These are phyloP conservation scores for Pezicula radicicola DNA, from an alignment of 2,329 filamentous ascomycete species.

Conservation along the genomic window DNA sequence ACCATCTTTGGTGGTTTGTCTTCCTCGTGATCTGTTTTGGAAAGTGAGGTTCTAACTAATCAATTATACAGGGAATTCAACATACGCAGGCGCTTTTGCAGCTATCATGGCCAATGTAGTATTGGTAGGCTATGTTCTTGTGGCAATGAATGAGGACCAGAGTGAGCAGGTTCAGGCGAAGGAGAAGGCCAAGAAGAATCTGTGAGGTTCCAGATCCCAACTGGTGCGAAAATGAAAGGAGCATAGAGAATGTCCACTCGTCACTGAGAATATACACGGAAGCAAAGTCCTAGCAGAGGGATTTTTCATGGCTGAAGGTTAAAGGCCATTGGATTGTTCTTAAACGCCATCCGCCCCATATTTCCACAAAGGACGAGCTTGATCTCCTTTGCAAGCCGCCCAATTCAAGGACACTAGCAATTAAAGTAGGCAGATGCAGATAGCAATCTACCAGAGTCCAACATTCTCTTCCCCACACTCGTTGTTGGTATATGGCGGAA, in stretches of 20 bases:
- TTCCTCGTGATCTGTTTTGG: not conserved
- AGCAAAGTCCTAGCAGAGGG: not conserved
- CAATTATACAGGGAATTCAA: conserved; percentile 69
- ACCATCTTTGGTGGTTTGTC: conserved; percentile 70
- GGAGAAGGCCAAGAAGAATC: conserved; percentile 39
- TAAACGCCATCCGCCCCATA: not conserved
- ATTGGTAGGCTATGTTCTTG: conserved; percentile 83
- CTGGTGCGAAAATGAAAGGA: not conserved
- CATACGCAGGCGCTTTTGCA: conserved; percentile 79
- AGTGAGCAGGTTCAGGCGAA: conserved; percentile 34
- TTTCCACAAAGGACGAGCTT: not conserved
- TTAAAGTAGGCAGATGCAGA: conserved; percentile 1
- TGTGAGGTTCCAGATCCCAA: not conserved
- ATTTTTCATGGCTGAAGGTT: not conserved
- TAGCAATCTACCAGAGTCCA: not conserved
- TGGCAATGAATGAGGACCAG: conserved; percentile 86
- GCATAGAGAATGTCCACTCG: not conserved
- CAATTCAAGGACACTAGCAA: not conserved
- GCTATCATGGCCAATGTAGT: conserved; percentile 91
- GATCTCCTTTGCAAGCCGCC: not conserved
- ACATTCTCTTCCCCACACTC: not conserved
- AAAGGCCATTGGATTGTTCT: not conserved
- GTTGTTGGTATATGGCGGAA: not conserved
- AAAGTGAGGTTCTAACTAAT: not conserved
- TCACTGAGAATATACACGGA: not conserved